phyloP scores from a whole-genome alignment of 208 protist genomes.

The Cochliopodium minus region DNA sequence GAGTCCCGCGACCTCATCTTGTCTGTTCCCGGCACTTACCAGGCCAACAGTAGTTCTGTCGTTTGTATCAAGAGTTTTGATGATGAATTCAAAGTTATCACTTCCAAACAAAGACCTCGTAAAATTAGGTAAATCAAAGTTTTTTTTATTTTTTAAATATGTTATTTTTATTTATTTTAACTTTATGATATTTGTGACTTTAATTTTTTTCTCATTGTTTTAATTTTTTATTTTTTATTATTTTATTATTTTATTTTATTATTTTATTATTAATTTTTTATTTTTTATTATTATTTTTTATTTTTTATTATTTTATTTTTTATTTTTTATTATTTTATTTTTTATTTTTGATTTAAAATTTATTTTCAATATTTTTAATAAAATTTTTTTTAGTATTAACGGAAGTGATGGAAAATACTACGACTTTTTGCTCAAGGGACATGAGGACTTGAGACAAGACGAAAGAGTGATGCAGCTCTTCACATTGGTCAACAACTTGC shows the following conservation, averaged over 20 bases:
- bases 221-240: too few species aligned
- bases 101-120: conserved; percentile 96
- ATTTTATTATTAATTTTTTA: too few species aligned
- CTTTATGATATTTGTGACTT: too few species aligned
- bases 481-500: conserved; percentile 92
- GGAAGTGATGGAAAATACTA: conserved; percentile 84
- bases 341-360: too few species aligned
- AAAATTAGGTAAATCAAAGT: too few species aligned
- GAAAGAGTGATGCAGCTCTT: conserved; percentile 99
- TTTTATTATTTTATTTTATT: too few species aligned
- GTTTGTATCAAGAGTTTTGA: conserved; percentile 81
- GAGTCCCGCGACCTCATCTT: conserved; percentile 75
- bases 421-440: conserved; percentile 92
- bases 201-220: too few species aligned
- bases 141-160: too few species aligned
- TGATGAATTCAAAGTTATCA: conserved; percentile 78
- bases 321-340: conserved; percentile 14
- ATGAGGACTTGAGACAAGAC: conserved; percentile 93
- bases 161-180: too few species aligned
- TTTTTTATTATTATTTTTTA: not conserved
- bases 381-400: conserved; percentile 71
- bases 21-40: conserved; percentile 88
- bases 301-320: conserved; percentile 14
- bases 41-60: conserved; percentile 52
- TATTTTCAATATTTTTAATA: not conserved